Evolutionary conservation across 345 rosid genomes (phyloP).

Genomic region (Raphanus sativus): DNA sequence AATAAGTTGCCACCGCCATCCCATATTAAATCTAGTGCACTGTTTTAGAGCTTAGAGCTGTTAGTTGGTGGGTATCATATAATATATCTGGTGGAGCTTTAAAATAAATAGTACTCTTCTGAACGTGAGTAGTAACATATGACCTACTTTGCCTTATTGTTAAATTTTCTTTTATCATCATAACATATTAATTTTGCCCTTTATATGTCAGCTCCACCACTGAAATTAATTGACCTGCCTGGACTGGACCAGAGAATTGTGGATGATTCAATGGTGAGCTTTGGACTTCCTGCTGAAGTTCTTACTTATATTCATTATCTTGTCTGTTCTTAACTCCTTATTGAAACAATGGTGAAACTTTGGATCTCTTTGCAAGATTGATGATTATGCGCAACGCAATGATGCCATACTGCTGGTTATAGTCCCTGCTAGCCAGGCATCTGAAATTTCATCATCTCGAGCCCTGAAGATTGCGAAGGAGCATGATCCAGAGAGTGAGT

Average conservation of each 20-base stretch:
- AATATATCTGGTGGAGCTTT: background rate
- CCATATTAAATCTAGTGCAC: background rate
- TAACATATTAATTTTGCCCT: slow-evolving; percentile 4
- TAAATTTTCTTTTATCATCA: slow-evolving; percentile 5
- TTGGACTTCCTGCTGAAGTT: slow-evolving; percentile 9
- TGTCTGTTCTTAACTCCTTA: slow-evolving; percentile 1
- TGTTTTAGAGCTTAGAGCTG: slow-evolving; percentile 10
- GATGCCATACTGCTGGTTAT: slow-evolving; percentile 92
- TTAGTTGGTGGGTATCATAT: slow-evolving; percentile 22
- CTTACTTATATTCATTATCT: background rate
- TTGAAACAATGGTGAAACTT: slow-evolving; percentile 4
- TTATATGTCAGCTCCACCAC: slow-evolving; percentile 74
- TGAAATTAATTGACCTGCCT: slow-evolving; percentile 92
- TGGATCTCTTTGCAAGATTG: slow-evolving; percentile 49
- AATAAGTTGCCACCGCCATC: slow-evolving; percentile 6
- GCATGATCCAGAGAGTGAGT: slow-evolving; percentile 83
- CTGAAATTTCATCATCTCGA: slow-evolving; percentile 86
- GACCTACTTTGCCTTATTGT: slow-evolving; percentile 3
- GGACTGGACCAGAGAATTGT: slow-evolving; percentile 96
- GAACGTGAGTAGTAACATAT: slow-evolving; percentile 9
- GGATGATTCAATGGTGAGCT: slow-evolving; percentile 82
- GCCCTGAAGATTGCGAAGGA: slow-evolving; percentile 94
- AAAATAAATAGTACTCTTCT: background rate
- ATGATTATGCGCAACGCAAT: slow-evolving; percentile 74
- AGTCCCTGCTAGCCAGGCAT: slow-evolving; percentile 85